Evolutionary conservation across 495 filamentous ascomycete genomes (phyloP).

Genomic region (Penicillium lagena): DNA sequence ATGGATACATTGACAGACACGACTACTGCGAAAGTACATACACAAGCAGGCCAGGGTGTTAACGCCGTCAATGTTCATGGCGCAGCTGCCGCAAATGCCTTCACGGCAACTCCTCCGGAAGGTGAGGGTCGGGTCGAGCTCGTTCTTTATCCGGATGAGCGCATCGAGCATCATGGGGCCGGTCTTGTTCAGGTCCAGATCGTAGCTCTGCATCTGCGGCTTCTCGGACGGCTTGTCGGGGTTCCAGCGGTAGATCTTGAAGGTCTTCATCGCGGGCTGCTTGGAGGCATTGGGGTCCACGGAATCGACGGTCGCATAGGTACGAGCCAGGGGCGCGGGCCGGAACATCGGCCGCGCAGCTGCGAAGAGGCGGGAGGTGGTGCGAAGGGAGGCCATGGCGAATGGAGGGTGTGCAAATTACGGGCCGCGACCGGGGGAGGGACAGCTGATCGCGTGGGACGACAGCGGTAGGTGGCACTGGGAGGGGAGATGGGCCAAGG

Average conservation of each 20-base stretch:
- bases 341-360: conserved; percentile 49
- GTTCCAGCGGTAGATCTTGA: conserved; percentile 99
- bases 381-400: conserved; percentile 76
- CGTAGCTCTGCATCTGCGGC: conserved; percentile 91
- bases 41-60: conserved; percentile 97
- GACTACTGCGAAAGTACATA: conserved; percentile 44
- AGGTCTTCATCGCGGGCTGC: conserved; percentile 73
- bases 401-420: conserved; percentile 3
- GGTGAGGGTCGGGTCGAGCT: conserved; percentile 92
- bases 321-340: conserved; percentile 36
- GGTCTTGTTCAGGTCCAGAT: conserved; percentile 94
- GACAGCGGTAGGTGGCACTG: not conserved
- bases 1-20: not conserved
- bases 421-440: not conserved
- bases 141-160: conserved; percentile 97
- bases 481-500: conserved; percentile 12
- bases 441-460: too few relatives aligned
- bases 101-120: conserved; percentile 94
- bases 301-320: conserved; percentile 43
- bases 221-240: conserved; percentile 85
- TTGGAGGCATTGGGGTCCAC: conserved; percentile 47
- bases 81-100: conserved; percentile 96
- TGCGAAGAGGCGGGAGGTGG: conserved; percentile 58
- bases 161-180: conserved; percentile 98
- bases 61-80: conserved; percentile 98